Percentiles rank a stretch among this genome's conserved stretches.
Evolutionary conservation across 2,329 filamentous ascomycete genomes (phyloP).

Genomic region (Ophiostoma perfectum): DNA sequence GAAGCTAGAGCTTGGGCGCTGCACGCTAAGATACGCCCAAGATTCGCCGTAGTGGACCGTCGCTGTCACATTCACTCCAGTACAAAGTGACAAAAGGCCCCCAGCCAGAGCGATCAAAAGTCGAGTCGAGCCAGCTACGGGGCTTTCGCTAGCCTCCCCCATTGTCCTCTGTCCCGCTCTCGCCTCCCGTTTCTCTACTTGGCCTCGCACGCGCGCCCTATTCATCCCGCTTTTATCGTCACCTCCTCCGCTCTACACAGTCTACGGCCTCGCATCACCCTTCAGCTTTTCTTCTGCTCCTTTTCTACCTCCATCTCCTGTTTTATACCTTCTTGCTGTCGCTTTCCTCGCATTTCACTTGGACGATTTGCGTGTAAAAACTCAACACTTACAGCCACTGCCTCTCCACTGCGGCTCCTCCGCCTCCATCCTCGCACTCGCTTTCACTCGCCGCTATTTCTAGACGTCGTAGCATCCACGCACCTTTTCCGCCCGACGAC

Average conservation of each 20-base stretch:
- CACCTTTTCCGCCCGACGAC: too few relatives aligned
- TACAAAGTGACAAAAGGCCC: too few relatives aligned
- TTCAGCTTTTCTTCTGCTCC: background rate
- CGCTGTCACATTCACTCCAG: background rate
- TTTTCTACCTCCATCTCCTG: background rate
- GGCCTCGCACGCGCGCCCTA: background rate
- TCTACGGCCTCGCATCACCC: background rate
- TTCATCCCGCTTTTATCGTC: background rate
- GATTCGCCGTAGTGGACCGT: background rate
- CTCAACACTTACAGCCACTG: too few relatives aligned
- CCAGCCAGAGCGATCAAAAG: too few relatives aligned
- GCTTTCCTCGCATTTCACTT: too few relatives aligned
- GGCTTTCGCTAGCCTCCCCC: background rate
- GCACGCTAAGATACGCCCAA: background rate
- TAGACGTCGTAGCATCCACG: too few relatives aligned
- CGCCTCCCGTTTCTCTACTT: background rate
- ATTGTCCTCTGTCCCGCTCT: background rate
- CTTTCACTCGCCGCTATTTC: too few relatives aligned
- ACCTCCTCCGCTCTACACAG: background rate
- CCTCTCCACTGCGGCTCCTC: too few relatives aligned
- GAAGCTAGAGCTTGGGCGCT: background rate
- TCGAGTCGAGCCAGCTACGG: background rate
- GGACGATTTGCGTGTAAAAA: too few relatives aligned
- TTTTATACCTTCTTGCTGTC: background rate
- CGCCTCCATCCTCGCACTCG: too few relatives aligned